Base-by-base conservation (phyloP, 768 basidiomycete genomes). In the Trametopsis cervina region DNA sequence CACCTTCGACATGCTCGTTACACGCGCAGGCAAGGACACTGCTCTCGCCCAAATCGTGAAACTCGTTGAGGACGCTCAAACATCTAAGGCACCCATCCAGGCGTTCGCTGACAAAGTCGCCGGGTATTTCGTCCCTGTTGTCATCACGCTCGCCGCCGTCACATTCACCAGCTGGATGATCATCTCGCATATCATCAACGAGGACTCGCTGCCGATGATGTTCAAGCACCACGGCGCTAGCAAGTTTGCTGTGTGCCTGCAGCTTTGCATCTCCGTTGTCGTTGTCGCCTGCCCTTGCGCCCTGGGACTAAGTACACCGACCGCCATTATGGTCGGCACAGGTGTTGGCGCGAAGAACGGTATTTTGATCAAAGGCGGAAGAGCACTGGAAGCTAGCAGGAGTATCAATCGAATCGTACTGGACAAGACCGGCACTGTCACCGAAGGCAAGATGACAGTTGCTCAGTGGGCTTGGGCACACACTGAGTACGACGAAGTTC, bases 211-310 rank as follows among this genome's bases (percentile, higher is more conserved):
- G 6, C 96, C 96, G 0, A 68, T 68, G 42, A 83, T 96, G 75
- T 99, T 99, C 76, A 80, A 78, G 57, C 73, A 72, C 20, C 82
- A 89, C 26, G 95, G 93, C 4, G 77, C 88, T 33, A 88, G 81
- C 60, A 87, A 85, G 60, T 71, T 97, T 50, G 88, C 89, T 5
- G 85, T 95, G 12, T 98, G 94, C 63, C 72, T 99, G 40, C 92
- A 95, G 69, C 83, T 99, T 60, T 97, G 95, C 65, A 99, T 98
- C 61, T 93, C 89, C 35, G 96, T 98, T 53, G 79, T 99, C 50
- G 96, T 99, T 42, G 93, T 99, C 44, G 95, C 96, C 18, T 99
- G 96, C 65, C 96, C 96, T 0, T 99, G 96, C 63, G 95, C 96
- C 0, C 77, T 99, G 26, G 96, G 95, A 4, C 75, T 98, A 50